Evolutionary conservation across 192 early-diverging fungal genomes (phyloP).

Genomic region (Allomyces macrogynus): DNA sequence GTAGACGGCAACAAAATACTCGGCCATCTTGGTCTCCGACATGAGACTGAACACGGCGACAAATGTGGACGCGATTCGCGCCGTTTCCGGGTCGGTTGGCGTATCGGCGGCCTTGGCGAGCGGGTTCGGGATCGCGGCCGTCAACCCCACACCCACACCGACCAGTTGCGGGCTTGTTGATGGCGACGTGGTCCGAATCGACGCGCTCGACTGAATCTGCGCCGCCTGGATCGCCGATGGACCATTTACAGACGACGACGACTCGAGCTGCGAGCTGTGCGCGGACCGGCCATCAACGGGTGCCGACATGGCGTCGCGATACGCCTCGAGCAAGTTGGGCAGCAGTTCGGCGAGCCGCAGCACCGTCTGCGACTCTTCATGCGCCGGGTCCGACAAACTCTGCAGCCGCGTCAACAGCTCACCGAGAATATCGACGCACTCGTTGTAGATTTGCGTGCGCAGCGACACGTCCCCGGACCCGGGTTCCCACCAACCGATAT

Average conservation of each 20-base stretch:
- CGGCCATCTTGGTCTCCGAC: not conserved
- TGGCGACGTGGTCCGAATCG: not conserved
- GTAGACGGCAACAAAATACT: not conserved
- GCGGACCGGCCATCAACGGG: slow-evolving; percentile 1
- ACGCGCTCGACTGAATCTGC: not conserved
- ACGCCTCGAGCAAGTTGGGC: slow-evolving; percentile 4
- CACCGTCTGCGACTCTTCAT: not conserved
- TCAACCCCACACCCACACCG: not conserved
- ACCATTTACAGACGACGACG: not conserved
- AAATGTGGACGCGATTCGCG: not conserved
- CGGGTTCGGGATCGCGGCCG: not conserved
- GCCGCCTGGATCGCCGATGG: not conserved
- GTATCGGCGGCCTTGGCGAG: not conserved
- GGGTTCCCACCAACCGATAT: slow-evolving; percentile 3
- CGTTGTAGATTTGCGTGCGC: slow-evolving; percentile 1
- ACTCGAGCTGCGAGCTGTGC: not conserved
- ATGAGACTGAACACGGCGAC: not conserved
- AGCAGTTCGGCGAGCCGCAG: not conserved
- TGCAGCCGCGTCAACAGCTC: slow-evolving; percentile 20
- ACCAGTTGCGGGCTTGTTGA: no score
- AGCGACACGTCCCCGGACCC: slow-evolving; percentile 12
- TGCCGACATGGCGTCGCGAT: slow-evolving; percentile 4
- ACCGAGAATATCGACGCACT: slow-evolving; percentile 13
- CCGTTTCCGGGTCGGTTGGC: not conserved
- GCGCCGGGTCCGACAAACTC: slow-evolving; percentile 3